phyloP scores from a whole-genome alignment of 495 filamentous ascomycete genomes.

The Neurospora terricola region DNA sequence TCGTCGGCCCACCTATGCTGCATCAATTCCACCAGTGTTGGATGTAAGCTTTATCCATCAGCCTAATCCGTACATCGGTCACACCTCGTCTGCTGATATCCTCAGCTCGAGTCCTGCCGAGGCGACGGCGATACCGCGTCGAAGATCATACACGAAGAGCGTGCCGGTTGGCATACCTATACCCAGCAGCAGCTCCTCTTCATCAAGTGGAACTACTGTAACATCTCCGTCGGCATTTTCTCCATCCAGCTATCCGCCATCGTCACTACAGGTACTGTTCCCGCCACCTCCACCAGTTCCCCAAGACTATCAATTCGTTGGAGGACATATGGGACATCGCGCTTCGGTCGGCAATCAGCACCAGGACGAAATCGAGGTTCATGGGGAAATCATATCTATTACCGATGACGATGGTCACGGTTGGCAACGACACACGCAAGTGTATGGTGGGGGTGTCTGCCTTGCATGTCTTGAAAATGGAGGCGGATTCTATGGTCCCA shows the following conservation, averaged over 20 bases:
- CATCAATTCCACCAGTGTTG: constrained; percentile 26
- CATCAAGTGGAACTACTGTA: constrained; percentile 12
- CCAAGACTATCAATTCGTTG: constrained; percentile 19
- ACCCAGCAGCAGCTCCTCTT: constrained; percentile 4
- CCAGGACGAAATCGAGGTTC: constrained; percentile 26
- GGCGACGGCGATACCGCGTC: constrained; percentile 21
- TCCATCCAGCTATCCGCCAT: constrained; percentile 35
- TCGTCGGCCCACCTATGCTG: constrained; percentile 27
- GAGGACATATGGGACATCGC: constrained; percentile 17
- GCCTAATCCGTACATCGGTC: constrained; percentile 26
- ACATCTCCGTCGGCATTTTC: constrained; percentile 19
- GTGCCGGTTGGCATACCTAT: constrained; percentile 26
- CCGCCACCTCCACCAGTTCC: constrained; percentile 26
- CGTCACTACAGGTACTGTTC: constrained; percentile 30
- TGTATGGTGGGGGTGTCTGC: constrained; percentile 40
- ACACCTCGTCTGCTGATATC: constrained; percentile 20
- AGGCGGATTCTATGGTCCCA: constrained; percentile 41
- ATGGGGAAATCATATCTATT: constrained; percentile 36
- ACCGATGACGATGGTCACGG: constrained; percentile 33
- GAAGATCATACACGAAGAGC: constrained; percentile 34
- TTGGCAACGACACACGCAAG: constrained; percentile 41
- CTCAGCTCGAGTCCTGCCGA: constrained; percentile 16
- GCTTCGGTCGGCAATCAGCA: not conserved
- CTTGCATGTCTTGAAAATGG: constrained; percentile 32
- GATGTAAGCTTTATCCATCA: constrained; percentile 31